Evolutionary conservation across 441 rosid species (phyloP).

Genomic region (Corymbia citriodora): DNA sequence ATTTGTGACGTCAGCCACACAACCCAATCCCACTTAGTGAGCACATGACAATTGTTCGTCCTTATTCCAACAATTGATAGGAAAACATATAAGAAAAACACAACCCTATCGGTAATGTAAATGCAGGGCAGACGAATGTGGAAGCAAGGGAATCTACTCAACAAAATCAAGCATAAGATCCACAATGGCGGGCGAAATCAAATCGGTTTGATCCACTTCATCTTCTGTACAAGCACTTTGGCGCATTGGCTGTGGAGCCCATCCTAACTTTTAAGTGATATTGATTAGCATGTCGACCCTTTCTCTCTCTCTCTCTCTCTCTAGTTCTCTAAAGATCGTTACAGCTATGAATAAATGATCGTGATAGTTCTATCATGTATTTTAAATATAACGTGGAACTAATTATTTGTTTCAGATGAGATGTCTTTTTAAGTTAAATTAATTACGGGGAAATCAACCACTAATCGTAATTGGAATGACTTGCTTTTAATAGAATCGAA

Average conservation of each 20-base stretch:
- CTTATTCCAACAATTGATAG: neutral
- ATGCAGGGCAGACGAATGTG: neutral
- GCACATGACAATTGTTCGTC: neutral
- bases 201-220: neutral
- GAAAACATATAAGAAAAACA: neutral
- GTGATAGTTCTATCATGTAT: neutral
- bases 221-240: neutral
- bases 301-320: too few species aligned
- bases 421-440: neutral
- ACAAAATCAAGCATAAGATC: neutral
- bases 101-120: neutral
- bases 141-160: neutral
- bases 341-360: neutral
- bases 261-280: neutral
- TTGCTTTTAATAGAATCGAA: too few species aligned
- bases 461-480: neutral
- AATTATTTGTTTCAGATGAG: too few species aligned
- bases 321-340: neutral
- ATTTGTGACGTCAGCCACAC: neutral
- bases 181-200: neutral
- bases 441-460: neutral
- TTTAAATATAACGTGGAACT: neutral
- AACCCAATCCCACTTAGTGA: neutral
- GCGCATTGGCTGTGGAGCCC: neutral
- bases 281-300: neutral